phyloP scores from a whole-genome alignment of 2,329 filamentous ascomycete species.

The Alternaria viburni region DNA sequence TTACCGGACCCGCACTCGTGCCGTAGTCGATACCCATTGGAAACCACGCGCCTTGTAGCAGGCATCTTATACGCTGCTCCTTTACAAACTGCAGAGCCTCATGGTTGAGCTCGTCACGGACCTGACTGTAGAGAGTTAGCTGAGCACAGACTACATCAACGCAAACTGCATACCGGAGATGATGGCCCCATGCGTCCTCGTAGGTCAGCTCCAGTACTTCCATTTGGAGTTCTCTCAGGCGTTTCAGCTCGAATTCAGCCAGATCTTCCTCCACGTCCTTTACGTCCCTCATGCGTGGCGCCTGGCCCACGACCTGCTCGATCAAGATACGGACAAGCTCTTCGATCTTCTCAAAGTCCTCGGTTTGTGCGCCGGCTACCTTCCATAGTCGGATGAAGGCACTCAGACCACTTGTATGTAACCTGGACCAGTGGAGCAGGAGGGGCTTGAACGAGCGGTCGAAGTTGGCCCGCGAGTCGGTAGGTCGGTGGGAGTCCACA shows the following conservation, averaged over 20 bases:
- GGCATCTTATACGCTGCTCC: conserved; percentile 89
- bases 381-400: conserved; percentile 95
- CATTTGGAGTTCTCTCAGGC: conserved; percentile 88
- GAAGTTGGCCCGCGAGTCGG: conserved; percentile 78
- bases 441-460: conserved; percentile 87
- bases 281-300: conserved; percentile 81
- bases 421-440: conserved; percentile 87
- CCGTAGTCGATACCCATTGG: conserved; percentile 59
- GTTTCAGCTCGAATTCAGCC: conserved; percentile 77
- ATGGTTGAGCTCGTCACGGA: conserved; percentile 88
- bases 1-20: conserved; percentile 55
- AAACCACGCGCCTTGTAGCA: conserved; percentile 92
- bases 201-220: conserved; percentile 88
- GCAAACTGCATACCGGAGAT: conserved; percentile 64
- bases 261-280: conserved; percentile 89
- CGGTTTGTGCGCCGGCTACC: conserved; percentile 78
- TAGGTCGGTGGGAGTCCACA: conserved; percentile 78
- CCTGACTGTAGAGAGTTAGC: conserved; percentile 60
- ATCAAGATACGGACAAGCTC: conserved; percentile 89
- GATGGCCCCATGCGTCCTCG: conserved; percentile 91
- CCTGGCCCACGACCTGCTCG: conserved; percentile 85
- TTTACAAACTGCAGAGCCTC: conserved; percentile 96
- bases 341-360: conserved; percentile 91
- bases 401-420: conserved; percentile 85
- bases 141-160: not conserved